Conservation (phyloP, 345 rosid genomes). For the Tarenaya hassleriana region DNA sequence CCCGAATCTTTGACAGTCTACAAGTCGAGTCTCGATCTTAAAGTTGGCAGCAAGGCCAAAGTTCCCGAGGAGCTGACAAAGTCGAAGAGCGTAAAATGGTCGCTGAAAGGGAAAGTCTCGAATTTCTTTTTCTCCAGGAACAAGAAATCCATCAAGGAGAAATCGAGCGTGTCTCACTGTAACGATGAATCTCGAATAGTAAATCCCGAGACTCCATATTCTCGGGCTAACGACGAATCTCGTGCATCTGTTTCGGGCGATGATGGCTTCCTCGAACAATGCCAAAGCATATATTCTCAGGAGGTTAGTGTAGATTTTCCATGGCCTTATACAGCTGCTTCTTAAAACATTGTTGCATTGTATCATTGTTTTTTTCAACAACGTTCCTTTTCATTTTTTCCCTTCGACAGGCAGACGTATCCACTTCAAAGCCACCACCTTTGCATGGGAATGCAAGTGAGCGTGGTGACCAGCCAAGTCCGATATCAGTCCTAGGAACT, state of each 20-base stretch:
- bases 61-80: slow-evolving; percentile 36
- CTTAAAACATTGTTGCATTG: neutral
- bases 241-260: slow-evolving; percentile 19
- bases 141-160: slow-evolving; percentile 42
- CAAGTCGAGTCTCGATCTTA: slow-evolving; percentile 35
- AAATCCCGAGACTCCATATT: slow-evolving; percentile 22
- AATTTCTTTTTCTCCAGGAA: slow-evolving; percentile 52
- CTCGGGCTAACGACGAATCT: slow-evolving; percentile 18
- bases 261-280: neutral
- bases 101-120: slow-evolving; percentile 52
- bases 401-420: slow-evolving; percentile 29
- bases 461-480: slow-evolving; percentile 61
- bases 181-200: slow-evolving; percentile 27
- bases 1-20: slow-evolving; percentile 51
- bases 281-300: slow-evolving; percentile 10
- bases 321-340: slow-evolving; percentile 12
- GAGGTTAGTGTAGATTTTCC: slow-evolving; percentile 16
- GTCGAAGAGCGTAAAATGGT: slow-evolving; percentile 47
- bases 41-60: slow-evolving; percentile 31
- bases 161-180: too few relatives aligned
- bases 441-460: slow-evolving; percentile 26
- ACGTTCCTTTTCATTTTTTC: neutral
- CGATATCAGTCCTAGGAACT: slow-evolving; percentile 50
- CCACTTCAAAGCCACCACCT: slow-evolving; percentile 27
- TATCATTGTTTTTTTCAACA: neutral